These are phyloP conservation scores for Collybia sordida DNA, from an alignment of 768 basidiomycete genomes.

Conservation along the genomic window DNA sequence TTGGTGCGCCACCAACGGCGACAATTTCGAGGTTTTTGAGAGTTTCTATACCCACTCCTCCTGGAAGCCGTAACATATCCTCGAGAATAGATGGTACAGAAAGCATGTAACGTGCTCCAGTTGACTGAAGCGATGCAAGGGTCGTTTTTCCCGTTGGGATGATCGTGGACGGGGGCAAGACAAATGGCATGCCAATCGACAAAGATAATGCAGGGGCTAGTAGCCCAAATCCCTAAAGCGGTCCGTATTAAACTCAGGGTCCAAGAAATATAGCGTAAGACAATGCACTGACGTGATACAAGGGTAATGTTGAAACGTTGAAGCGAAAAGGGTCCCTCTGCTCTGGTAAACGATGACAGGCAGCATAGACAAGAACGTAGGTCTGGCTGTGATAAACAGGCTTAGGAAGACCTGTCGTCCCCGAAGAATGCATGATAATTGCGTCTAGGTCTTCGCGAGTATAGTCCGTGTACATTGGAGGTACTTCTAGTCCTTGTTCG, in stretches of 20 bases:
- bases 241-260: not conserved
- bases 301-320: constrained; percentile 35
- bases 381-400: constrained; percentile 36
- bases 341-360: constrained; percentile 33
- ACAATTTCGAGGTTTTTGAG: constrained; percentile 31
- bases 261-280: not conserved
- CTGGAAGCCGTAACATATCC: constrained; percentile 27
- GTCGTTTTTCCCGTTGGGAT: constrained; percentile 35
- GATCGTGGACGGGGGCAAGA: constrained; percentile 29
- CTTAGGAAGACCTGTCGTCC: constrained; percentile 52
- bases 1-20: constrained; percentile 36
- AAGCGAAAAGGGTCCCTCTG: constrained; percentile 25
- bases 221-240: constrained; percentile 33
- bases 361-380: constrained; percentile 31
- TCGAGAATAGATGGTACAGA: constrained; percentile 41
- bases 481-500: constrained; percentile 16
- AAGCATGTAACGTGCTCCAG: constrained; percentile 30
- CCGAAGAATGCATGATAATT: constrained; percentile 49
- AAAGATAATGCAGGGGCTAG: constrained; percentile 33
- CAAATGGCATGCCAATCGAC: constrained; percentile 36
- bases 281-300: constrained; percentile 33
- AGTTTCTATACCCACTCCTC: constrained; percentile 24
- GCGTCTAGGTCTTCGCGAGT: constrained; percentile 32
- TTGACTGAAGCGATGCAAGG: constrained; percentile 19
- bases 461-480: constrained; percentile 22